Percentiles rank a stretch among this genome's conserved stretches.
phyloP scores from a whole-genome alignment of 2,329 filamentous ascomycete genomes.

The Metarhizium sp. region DNA sequence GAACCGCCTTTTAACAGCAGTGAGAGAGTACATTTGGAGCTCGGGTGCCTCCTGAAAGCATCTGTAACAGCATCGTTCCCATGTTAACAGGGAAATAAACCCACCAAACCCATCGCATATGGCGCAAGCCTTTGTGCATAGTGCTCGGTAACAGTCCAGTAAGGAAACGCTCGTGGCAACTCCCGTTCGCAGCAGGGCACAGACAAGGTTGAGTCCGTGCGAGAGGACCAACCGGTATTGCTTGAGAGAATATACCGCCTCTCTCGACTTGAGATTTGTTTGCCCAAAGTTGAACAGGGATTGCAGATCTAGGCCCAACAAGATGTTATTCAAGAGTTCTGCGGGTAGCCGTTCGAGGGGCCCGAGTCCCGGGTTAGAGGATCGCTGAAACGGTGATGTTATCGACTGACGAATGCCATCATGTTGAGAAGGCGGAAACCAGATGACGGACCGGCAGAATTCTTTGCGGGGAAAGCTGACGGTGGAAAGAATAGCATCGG shows the following conservation, averaged over 20 bases:
- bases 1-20: conserved; percentile 10
- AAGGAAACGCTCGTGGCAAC: conserved; percentile 15
- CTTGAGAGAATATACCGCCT: conserved; percentile 13
- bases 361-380: too few relatives aligned
- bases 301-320: conserved; percentile 5
- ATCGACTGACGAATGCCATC: too few relatives aligned
- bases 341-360: too few relatives aligned
- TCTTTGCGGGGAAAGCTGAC: too few relatives aligned
- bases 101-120: conserved; percentile 16
- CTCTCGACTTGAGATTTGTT: conserved; percentile 13
- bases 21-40: conserved; percentile 13
- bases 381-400: too few relatives aligned
- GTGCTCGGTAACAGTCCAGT: conserved; percentile 11
- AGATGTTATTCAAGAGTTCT: too few relatives aligned
- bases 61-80: conserved; percentile 18
- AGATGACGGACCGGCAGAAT: too few relatives aligned
- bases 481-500: too few relatives aligned
- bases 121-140: conserved; percentile 17
- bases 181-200: conserved; percentile 18
- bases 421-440: too few relatives aligned
- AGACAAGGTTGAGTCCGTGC: conserved; percentile 19
- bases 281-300: conserved; percentile 23
- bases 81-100: conserved; percentile 17
- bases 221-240: conserved; percentile 15
- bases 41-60: conserved; percentile 16